Percentiles rank a stretch among this genome's conserved stretches.
Evolutionary conservation across 345 rosid genomes (phyloP).

Genomic region (Populus nigra): DNA sequence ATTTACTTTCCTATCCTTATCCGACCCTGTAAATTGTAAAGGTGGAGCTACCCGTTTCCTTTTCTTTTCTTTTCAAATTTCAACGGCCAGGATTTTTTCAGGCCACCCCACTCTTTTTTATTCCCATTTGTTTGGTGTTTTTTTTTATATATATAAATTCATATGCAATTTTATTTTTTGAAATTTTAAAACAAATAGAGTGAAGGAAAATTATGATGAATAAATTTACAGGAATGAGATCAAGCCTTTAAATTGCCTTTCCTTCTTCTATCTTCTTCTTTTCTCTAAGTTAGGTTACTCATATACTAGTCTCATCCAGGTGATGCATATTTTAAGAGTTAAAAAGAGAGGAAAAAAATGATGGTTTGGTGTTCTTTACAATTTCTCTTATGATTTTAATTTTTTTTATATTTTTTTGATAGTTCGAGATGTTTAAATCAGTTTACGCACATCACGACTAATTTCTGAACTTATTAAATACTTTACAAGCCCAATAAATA

Average conservation of each 20-base stretch:
- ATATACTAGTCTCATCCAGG: not conserved
- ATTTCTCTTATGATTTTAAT: not conserved
- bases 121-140: not conserved
- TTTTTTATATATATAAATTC: no score
- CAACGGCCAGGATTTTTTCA: not conserved
- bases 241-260: not conserved
- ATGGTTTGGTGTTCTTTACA: not conserved
- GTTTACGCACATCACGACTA: no score
- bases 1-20: conserved; percentile 15
- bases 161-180: no score
- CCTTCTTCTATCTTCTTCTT: not conserved
- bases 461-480: accelerated
- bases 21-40: not conserved
- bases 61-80: not conserved
- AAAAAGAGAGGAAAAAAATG: not conserved
- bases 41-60: not conserved
- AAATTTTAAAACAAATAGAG: not conserved
- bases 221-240: no score
- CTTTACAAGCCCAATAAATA: no score
- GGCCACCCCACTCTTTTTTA: not conserved
- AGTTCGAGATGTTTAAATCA: no score
- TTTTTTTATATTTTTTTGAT: no score
- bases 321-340: not conserved
- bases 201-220: not conserved
- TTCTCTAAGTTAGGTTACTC: no score